Evolutionary conservation across 768 basidiomycete genomes (phyloP), one percentile per base, ranked within the genome.

Genomic region (Boletus fagicola): DNA sequence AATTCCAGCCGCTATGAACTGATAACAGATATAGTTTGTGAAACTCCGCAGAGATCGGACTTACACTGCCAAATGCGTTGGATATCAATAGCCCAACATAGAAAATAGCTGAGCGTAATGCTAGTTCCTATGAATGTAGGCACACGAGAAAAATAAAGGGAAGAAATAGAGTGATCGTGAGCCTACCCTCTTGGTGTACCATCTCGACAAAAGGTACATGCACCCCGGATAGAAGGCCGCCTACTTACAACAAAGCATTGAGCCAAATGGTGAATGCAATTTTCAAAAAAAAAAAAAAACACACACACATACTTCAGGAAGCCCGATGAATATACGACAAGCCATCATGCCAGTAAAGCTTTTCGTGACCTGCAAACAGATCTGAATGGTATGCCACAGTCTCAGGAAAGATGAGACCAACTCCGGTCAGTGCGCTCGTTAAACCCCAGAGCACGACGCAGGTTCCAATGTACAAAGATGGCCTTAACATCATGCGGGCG

Each of bases 1-100:
- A 53, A 90, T 86, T 12, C 86, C 88, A n/a, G 88, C 88, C 16
- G 87, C 90, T 64, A 90, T 81, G 8, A 89, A 67, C 83, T 87
- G 57, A 20, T 20, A 26, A 28, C 12, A 13, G 10, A 26, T 31
- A 45, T 46, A 33, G 33, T 1, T 20, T 26, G 16, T 30, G 8
- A 43, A 20, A 7, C 31, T 15, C 5, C 16, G 3, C 18, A 24
- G 24, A 49, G 26, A 49, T 15, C 5, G n/a, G 15, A 65, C 82
- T 65, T 54, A 86, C 85, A 45, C 80, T 76, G 45, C 87, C 85
- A 61, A 88, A 86, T 6, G 87, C 86, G 65, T 86, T 85, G 5
- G 85, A 84, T 42, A 86, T 78, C 10, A 87, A 73, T 9, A 85
- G 64, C 2, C 86, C 85, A 16, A 76, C 77, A 62, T 81, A 86